Conservation (phyloP, 1,284 basidiomycete genomes). For the Crucibulum cyathiforme region DNA sequence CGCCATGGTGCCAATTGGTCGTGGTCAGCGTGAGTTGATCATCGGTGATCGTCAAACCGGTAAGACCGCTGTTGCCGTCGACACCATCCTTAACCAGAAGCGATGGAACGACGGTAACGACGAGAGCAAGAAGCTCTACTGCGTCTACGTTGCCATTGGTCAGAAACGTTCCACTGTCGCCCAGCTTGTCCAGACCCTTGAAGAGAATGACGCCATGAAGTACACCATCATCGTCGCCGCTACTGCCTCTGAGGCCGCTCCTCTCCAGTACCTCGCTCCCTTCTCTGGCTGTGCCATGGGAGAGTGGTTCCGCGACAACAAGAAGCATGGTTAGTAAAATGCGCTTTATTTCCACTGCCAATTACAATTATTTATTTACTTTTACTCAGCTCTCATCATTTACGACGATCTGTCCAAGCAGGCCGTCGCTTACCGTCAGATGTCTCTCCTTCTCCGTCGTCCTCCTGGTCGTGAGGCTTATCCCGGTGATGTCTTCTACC, state of each 20-base stretch:
- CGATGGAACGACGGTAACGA: slow-evolving; percentile 98
- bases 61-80: slow-evolving; percentile 98
- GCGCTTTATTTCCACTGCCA: background rate
- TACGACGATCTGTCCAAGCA: slow-evolving; percentile 99
- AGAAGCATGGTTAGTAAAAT: slow-evolving; percentile 77
- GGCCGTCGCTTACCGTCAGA: slow-evolving; percentile 99
- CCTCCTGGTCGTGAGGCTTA: slow-evolving; percentile 99
- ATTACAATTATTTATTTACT: slow-evolving; percentile 12
- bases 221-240: slow-evolving; percentile 99
- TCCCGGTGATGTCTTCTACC: slow-evolving; percentile 99
- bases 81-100: slow-evolving; percentile 99
- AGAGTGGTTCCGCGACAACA: slow-evolving; percentile 99
- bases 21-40: slow-evolving; percentile 99
- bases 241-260: slow-evolving; percentile 98
- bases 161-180: slow-evolving; percentile 99
- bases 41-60: slow-evolving; percentile 99
- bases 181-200: slow-evolving; percentile 98
- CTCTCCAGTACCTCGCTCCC: slow-evolving; percentile 98
- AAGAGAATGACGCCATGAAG: slow-evolving; percentile 99
- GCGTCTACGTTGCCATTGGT: slow-evolving; percentile 98
- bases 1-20: slow-evolving; percentile 99
- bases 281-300: slow-evolving; percentile 99
- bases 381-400: slow-evolving; percentile 85
- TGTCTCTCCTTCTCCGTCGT: slow-evolving; percentile 99
- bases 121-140: slow-evolving; percentile 98